phyloP scores from a whole-genome alignment of 2,329 filamentous ascomycete species.

The Fusarium cyanostomum region DNA sequence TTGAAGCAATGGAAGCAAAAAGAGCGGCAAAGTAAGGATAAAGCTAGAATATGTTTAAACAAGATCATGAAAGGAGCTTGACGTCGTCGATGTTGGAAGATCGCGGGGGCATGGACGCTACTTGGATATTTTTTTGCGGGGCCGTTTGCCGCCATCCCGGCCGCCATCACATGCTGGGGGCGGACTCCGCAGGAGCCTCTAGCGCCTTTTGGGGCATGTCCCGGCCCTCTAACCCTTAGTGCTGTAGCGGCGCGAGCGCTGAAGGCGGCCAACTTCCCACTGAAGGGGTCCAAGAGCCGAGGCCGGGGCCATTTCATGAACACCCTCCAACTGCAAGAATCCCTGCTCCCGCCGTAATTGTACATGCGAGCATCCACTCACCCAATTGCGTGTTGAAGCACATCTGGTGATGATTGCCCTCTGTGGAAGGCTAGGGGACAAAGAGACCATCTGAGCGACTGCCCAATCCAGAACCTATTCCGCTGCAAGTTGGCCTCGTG shows the following conservation, averaged over 20 bases:
- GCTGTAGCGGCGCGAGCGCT: constrained; percentile 17
- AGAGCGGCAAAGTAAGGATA: constrained; percentile 3
- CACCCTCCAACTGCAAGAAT: constrained; percentile 14
- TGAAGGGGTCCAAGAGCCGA: constrained; percentile 28
- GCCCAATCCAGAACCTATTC: constrained; percentile 9
- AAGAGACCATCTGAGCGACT: constrained; percentile 1
- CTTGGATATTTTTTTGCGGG: constrained; percentile 48
- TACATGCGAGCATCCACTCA: constrained; percentile 26
- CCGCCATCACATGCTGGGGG: constrained; percentile 39
- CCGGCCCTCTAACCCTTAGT: constrained; percentile 16
- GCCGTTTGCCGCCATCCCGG: constrained; percentile 16
- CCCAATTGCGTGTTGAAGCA: not conserved
- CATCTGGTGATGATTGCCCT: constrained; percentile 1
- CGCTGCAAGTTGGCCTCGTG: constrained; percentile 5
- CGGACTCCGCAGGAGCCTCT: constrained; percentile 23
- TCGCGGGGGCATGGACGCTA: constrained; percentile 44
- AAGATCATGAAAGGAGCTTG: constrained; percentile 26
- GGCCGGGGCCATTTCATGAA: constrained; percentile 4
- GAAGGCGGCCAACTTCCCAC: constrained; percentile 11
- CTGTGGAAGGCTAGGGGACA: not conserved
- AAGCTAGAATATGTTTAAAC: constrained; percentile 14
- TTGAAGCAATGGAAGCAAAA: constrained; percentile 4
- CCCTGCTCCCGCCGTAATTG: constrained; percentile 33
- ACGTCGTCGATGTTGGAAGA: constrained; percentile 30
- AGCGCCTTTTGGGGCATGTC: not conserved